A percentile compares a stretch with the other conserved stretches of the same genome.
Conservation (phyloP, 495 filamentous ascomycete genomes). For the Aspergillus nanangensis region DNA sequence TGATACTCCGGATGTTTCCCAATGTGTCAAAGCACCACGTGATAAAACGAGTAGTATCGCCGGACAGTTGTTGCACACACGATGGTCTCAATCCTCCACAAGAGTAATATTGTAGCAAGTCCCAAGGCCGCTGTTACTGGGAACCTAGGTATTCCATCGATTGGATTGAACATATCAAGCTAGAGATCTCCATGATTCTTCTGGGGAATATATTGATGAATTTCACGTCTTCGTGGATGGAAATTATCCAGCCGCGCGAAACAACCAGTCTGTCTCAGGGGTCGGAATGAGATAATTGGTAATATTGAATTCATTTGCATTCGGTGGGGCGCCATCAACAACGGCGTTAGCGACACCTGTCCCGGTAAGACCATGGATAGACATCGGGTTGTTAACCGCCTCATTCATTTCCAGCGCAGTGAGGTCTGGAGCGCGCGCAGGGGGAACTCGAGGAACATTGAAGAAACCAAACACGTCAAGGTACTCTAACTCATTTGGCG, state of each 20-base stretch:
- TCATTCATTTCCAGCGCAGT: slow-evolving; percentile 26
- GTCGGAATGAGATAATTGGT: slow-evolving; percentile 46
- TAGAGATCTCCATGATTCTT: no score
- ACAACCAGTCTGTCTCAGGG: slow-evolving; percentile 45
- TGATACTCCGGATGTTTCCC: no score
- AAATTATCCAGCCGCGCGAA: slow-evolving; percentile 28
- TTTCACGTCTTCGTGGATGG: not conserved
- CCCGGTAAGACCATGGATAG: slow-evolving; percentile 36
- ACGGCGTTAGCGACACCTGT: slow-evolving; percentile 12
- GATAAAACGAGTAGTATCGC: no score
- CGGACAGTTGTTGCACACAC: no score
- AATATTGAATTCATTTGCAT: slow-evolving; percentile 44
- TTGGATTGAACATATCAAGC: no score
- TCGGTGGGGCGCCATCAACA: slow-evolving; percentile 20
- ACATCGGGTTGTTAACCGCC: slow-evolving; percentile 36
- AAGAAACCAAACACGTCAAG: slow-evolving; percentile 94
- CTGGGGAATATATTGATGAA: no score
- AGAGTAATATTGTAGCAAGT: no score
- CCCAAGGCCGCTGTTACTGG: no score
- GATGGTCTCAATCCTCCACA: no score
- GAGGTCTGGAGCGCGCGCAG: slow-evolving; percentile 25
- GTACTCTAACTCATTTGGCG: slow-evolving; percentile 78
- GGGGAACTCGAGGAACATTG: slow-evolving; percentile 73
- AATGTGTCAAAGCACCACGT: no score
- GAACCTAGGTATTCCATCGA: no score